A percentile compares a stretch with the other conserved stretches of the same genome.
phyloP scores from a whole-genome alignment of 495 filamentous ascomycete species.

The Neurospora sp. region DNA sequence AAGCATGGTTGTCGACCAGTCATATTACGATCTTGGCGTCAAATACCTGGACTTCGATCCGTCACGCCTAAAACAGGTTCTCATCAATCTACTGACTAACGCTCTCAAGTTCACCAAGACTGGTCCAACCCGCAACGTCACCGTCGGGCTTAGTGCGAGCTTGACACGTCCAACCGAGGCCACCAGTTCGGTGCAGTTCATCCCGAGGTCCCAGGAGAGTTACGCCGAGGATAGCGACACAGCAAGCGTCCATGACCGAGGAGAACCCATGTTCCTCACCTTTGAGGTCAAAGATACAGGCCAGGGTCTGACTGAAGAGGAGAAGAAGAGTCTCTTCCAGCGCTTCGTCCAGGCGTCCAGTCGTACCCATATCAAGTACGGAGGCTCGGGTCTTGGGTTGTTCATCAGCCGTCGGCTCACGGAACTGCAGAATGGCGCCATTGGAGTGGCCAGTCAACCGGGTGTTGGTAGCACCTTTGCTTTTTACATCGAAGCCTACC shows the following conservation, averaged over 20 bases:
- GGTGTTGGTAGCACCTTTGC: conserved; percentile 68
- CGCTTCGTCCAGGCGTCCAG: conserved; percentile 70
- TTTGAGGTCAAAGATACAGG: conserved; percentile 68
- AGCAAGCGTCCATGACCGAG: conserved; percentile 2
- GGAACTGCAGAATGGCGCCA: conserved; percentile 66
- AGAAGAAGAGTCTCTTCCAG: conserved; percentile 60
- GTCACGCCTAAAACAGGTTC: conserved; percentile 58
- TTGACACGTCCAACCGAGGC: conserved; percentile 19
- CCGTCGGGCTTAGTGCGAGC: conserved; percentile 23
- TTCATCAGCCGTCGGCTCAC: conserved; percentile 66
- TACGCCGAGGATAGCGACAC: conserved; percentile 8
- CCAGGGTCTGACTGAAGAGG: conserved; percentile 54
- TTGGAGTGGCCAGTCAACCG: conserved; percentile 57
- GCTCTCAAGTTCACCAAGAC: conserved; percentile 67
- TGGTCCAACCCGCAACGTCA: conserved; percentile 25
- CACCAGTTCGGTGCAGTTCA: conserved; percentile 25
- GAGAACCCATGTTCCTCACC: conserved; percentile 45
- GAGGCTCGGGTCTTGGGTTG: conserved; percentile 66
- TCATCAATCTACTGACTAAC: conserved; percentile 62
- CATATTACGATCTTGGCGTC: conserved; percentile 42
- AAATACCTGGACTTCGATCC: conserved; percentile 64
- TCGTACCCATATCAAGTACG: conserved; percentile 63
- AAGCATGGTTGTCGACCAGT: conserved; percentile 47
- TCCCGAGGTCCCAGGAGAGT: conserved; percentile 17
- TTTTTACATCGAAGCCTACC: conserved; percentile 60